Base-by-base conservation (phyloP, 2,329 filamentous ascomycete genomes). In the Calonectria crousiana region DNA sequence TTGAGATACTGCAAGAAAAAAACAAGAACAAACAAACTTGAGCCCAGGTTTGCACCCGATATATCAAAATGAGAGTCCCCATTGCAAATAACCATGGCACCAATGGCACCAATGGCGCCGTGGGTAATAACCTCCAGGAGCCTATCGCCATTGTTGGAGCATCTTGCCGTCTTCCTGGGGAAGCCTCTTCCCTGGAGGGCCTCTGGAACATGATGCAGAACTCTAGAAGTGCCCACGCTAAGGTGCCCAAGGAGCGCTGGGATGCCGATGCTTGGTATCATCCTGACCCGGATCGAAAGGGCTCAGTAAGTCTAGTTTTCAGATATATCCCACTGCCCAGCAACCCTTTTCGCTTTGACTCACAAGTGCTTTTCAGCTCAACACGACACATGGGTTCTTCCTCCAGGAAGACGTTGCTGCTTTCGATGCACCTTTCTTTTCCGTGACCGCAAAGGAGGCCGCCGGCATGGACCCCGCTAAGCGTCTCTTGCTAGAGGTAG, bases 401-500 rank as follows among this genome's bases (percentile, higher is more conserved):
- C 44, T 47, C 44, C 44, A 47, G n/a, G 44, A 47, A 47, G 44
- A 47, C 6, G 44, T 47, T 6, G 44, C 44, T 20, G 20, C 44
- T n/a, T 47, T 47, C 44, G 44, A 47, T 23, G 44, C 44, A 47
- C 44, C 44, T 23, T 47, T 47, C 44, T 60, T 60, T 41, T 34
- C 32, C 16, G 32, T 60, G 4, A 60, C 56, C 6, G 56, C 56
- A 13, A 60, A 60, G 70, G 86, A 88, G 78, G 87, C 84, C 49
- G 83, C 82, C 53, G 85, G 85, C 0, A 85, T 89, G 84, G 88
- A 89, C 58, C 88, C 88, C 1, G 85, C 88, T 71, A 87, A 89
- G 74, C 84, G 86, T 0, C 79, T 89, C 18, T 82, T 88, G 64
- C 82, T 89, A 4, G 88, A 89, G 78, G 87, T 86, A 69, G 86